Percentiles rank a stretch among this genome's conserved stretches.
These are phyloP conservation scores for Saprolegnia diclina DNA, from an alignment of 352 stramenopile genomes.

Conservation along the genomic window DNA sequence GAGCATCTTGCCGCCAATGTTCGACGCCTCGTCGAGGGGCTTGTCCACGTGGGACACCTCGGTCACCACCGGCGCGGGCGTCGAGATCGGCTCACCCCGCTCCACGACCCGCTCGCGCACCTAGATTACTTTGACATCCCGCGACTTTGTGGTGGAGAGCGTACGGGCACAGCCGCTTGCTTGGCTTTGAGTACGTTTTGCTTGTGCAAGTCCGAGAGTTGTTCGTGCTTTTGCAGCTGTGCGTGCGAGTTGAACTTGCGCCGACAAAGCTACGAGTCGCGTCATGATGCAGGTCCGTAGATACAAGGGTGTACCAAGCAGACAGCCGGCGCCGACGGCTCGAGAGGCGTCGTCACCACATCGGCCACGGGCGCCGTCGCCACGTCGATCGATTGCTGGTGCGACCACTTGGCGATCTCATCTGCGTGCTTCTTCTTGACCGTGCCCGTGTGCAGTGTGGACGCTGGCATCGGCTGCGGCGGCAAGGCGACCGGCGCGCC, in stretches of 20 bases:
- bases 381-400: slow-evolving; percentile 31
- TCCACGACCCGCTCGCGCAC: not conserved
- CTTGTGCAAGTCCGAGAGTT: slow-evolving; percentile 63
- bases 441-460: slow-evolving; percentile 27
- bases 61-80: not conserved
- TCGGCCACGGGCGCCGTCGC: not conserved
- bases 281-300: not conserved
- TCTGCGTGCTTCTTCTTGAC: slow-evolving; percentile 68
- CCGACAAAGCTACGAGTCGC: slow-evolving; percentile 55
- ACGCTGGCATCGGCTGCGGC: not conserved
- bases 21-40: slow-evolving; percentile 18
- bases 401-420: slow-evolving; percentile 82
- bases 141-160: not conserved
- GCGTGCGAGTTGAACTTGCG: slow-evolving; percentile 74
- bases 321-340: not conserved
- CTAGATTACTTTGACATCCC: not conserved
- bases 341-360: not conserved
- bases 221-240: slow-evolving; percentile 71
- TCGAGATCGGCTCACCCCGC: not conserved
- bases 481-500: not conserved
- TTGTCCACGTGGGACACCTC: slow-evolving; percentile 22
- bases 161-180: slow-evolving; percentile 28
- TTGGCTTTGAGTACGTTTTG: slow-evolving; percentile 74
- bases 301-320: not conserved
- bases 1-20: slow-evolving; percentile 77